A percentile compares a stretch with the other conserved stretches of the same genome.
Evolutionary conservation across 2,329 filamentous ascomycete species (phyloP).

Genomic region (Pestalotiopsis sp.): DNA sequence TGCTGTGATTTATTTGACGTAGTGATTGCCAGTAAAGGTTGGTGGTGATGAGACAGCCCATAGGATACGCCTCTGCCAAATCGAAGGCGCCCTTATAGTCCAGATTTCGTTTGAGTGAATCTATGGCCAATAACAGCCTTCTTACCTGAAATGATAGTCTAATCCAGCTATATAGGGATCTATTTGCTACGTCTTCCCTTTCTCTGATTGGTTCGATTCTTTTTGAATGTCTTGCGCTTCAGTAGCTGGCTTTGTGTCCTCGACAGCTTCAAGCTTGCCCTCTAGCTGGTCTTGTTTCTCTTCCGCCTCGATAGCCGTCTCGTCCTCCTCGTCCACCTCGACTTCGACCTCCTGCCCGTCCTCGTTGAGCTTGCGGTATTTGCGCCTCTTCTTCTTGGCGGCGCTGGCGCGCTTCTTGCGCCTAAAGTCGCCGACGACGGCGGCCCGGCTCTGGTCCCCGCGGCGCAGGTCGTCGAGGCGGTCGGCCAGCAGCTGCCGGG

Average conservation of each 20-base stretch:
- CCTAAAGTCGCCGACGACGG: conserved; percentile 65
- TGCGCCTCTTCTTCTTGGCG: conserved; percentile 80
- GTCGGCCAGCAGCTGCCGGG: conserved; percentile 75
- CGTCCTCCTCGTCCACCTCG: conserved; percentile 18
- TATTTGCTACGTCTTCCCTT: not conserved
- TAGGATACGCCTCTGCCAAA: not conserved
- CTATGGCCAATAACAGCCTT: not conserved
- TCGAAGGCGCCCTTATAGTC: not conserved
- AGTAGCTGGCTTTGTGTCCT: not conserved
- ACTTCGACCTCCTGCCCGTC: conserved; percentile 25
- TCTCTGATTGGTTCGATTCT: not conserved
- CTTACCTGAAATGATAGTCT: not conserved
- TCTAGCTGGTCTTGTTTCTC: not conserved
- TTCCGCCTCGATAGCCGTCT: not conserved
- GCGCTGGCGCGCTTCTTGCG: conserved; percentile 74
- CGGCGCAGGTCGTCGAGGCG: conserved; percentile 73
- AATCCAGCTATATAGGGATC: not conserved
- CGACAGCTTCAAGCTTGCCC: not conserved
- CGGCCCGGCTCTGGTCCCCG: conserved; percentile 69
- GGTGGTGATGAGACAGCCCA: not conserved
- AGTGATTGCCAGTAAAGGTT: not conserved
- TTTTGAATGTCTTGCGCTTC: not conserved
- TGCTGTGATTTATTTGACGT: not conserved
- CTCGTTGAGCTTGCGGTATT: conserved; percentile 66
- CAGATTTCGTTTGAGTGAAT: not conserved